Base-by-base conservation (phyloP, 805 yeast species). In the Candida methanosorbosa region DNA sequence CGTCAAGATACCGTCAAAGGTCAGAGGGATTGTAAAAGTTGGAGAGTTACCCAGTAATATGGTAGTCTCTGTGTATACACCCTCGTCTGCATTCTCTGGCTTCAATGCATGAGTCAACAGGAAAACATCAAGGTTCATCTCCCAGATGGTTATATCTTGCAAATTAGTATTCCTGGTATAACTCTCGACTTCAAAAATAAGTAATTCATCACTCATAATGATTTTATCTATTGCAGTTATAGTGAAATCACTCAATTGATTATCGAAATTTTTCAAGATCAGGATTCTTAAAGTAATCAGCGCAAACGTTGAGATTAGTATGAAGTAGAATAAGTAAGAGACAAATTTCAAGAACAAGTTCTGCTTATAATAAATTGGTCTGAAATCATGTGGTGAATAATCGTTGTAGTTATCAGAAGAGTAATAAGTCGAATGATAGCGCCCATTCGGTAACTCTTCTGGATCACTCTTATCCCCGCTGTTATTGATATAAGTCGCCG, bases 311-410 rank as follows among this genome's bases (percentile, higher is more conserved):
- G 32, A 29, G 2, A 39, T 21, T 7, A 49, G 19, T 18, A 44
- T 23, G 4, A 41, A 29, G 26, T 48, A 50, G 4, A 49, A 21
- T 1, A 41, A 5, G 9, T 29, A 34, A 5, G 49, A 38, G 3
- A 55, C 7, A 1, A 40, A 29, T 22, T 45, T 49, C 15, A 43
- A 23, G 2, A 49, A 27, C 21, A 50, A 15, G 33, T 45, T 47
- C 30, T 52, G 56, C 18, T 39, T 46, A 19, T 48, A 49, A 30
- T 52, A 46, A 22, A 44, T 38, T 15, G 57, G 48, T 28, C 49
- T 52, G 39, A 53, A 55, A 38, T 57, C 51, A 39, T 57, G 63
- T 1, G 63, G 61, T 2, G 62, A 55, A 16, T 44, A 46, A 30
- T 43, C 43, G 24, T 43, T 39, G 23, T 40, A 43, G 12, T 17